Percentiles rank a stretch among this genome's conserved stretches.
Conservation (phyloP, 371 early-diverging fungal species). For the Mucor racemosus region DNA sequence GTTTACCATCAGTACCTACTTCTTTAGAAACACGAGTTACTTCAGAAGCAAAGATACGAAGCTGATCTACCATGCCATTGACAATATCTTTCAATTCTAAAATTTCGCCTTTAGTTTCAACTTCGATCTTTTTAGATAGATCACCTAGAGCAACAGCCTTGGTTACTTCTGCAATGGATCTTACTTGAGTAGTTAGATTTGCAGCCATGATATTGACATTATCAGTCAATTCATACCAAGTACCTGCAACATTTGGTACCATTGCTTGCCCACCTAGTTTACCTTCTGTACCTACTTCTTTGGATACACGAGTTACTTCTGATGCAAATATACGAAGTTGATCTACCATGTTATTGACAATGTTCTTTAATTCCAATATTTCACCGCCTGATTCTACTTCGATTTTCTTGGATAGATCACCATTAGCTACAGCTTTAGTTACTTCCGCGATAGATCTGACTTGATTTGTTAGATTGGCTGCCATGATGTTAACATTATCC, state of each 20-base stretch:
- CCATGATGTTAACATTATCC: slow-evolving; percentile 59
- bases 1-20: no score
- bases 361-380: slow-evolving; percentile 66
- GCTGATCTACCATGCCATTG: slow-evolving; percentile 48
- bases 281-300: slow-evolving; percentile 41
- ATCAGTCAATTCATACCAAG: slow-evolving; percentile 33
- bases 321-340: slow-evolving; percentile 39
- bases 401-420: slow-evolving; percentile 66
- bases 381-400: slow-evolving; percentile 70
- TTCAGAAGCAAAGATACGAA: slow-evolving; percentile 36
- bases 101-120: slow-evolving; percentile 40
- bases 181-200: slow-evolving; percentile 61
- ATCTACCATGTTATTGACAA: slow-evolving; percentile 68
- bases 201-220: slow-evolving; percentile 44
- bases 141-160: slow-evolving; percentile 54
- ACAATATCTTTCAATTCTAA: slow-evolving; percentile 49
- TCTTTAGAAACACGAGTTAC: no score
- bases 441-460: slow-evolving; percentile 63
- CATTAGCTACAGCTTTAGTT: slow-evolving; percentile 59
- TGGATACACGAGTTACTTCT: slow-evolving; percentile 52
- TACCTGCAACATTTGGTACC: no score
- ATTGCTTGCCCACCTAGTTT: background rate
- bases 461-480: slow-evolving; percentile 47
- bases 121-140: slow-evolving; percentile 39
- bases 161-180: slow-evolving; percentile 56